A percentile compares a stretch with the other conserved stretches of the same genome.
These are phyloP conservation scores for Carallia brachiata DNA, from an alignment of 345 rosid genomes.

Conservation along the genomic window DNA sequence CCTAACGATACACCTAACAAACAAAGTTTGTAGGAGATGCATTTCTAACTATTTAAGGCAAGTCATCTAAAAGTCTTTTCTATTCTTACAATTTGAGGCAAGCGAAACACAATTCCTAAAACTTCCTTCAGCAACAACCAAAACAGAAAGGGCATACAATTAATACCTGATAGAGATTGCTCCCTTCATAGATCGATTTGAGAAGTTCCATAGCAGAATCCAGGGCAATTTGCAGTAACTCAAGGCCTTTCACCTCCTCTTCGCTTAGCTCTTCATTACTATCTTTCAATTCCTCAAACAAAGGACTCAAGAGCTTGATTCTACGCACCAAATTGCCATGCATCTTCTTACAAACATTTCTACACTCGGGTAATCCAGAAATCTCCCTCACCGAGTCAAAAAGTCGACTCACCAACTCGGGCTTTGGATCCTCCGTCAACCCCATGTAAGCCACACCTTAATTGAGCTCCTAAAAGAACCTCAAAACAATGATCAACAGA, in stretches of 20 bases:
- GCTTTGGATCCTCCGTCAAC: slow-evolving; percentile 30
- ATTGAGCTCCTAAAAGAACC: neutral
- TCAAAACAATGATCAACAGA: neutral
- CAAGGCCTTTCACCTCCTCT: slow-evolving; percentile 53
- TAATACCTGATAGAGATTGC: slow-evolving; percentile 79
- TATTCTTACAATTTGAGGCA: neutral
- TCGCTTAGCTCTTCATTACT: slow-evolving; percentile 30
- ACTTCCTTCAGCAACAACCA: slow-evolving; percentile 14
- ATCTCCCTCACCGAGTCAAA: slow-evolving; percentile 62
- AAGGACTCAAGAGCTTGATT: slow-evolving; percentile 88
- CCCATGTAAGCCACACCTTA: slow-evolving; percentile 28
- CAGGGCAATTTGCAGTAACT: slow-evolving; percentile 46
- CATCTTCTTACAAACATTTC: slow-evolving; percentile 55
- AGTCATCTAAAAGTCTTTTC: no score
- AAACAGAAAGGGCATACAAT: slow-evolving; percentile 14
- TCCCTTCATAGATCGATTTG: slow-evolving; percentile 59
- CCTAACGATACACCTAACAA: neutral
- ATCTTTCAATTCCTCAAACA: slow-evolving; percentile 85
- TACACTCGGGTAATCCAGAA: slow-evolving; percentile 59
- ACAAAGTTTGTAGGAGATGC: no score
- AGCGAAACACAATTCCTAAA: neutral
- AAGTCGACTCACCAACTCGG: slow-evolving; percentile 45
- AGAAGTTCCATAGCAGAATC: slow-evolving; percentile 65
- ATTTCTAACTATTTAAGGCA: no score
- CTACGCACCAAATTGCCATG: slow-evolving; percentile 81